A percentile compares a stretch with the other conserved stretches of the same genome.
Conservation (phyloP, 1,284 basidiomycete genomes). For the Retiboletus flavoniger region DNA sequence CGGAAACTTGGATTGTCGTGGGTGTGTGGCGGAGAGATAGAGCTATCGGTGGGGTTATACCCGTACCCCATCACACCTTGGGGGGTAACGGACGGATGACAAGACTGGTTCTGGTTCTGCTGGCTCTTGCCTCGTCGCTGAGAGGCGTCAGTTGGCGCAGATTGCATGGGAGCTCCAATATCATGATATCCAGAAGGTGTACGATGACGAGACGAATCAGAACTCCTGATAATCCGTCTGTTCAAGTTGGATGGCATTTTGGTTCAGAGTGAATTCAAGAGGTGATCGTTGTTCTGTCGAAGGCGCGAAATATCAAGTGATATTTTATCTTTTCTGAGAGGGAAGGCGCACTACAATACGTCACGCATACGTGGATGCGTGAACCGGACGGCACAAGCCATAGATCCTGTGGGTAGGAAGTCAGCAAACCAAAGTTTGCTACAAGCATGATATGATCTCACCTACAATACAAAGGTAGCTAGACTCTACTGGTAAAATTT, state of each 20-base stretch:
- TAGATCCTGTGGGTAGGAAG: not conserved
- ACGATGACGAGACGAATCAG: not conserved
- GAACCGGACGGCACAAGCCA: not conserved
- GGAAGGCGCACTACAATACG: not conserved
- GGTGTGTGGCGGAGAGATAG: not conserved
- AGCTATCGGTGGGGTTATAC: not conserved
- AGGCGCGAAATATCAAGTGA: not conserved
- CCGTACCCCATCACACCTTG: not conserved
- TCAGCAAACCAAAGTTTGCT: not conserved
- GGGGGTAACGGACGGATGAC: not conserved
- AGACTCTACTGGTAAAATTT: not conserved
- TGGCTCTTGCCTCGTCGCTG: not conserved
- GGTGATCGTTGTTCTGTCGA: not conserved
- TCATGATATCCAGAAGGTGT: not conserved
- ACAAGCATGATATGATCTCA: not conserved
- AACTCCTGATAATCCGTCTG: not conserved
- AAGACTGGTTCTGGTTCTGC: not conserved
- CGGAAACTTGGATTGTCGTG: not conserved
- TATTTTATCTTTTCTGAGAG: slow-evolving; percentile 10
- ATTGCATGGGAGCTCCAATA: not conserved
- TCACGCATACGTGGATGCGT: not conserved
- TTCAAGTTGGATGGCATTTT: slow-evolving; percentile 11
- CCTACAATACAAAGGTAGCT: not conserved
- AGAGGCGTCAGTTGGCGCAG: not conserved
- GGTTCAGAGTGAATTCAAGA: not conserved